A percentile compares a stretch with the other conserved stretches of the same genome.
Evolutionary conservation across 1,284 basidiomycete genomes (phyloP).

Genomic region (Meira miltonrushii): DNA sequence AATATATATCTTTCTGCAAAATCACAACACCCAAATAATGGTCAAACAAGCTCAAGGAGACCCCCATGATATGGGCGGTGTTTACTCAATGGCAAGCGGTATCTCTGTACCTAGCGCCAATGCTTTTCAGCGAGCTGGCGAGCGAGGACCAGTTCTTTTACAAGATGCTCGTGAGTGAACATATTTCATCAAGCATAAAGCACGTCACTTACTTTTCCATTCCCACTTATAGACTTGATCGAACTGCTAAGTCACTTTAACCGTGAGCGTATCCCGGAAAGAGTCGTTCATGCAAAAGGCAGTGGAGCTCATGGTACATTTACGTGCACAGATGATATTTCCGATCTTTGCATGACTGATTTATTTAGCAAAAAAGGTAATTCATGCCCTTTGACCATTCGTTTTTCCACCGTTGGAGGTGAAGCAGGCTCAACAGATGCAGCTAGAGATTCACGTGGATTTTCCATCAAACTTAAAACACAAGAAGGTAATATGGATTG

Average conservation of each 20-base stretch:
- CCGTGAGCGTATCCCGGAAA: conserved; percentile 88
- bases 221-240: conserved; percentile 8
- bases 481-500: conserved; percentile 21
- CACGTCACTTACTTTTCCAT: neutral
- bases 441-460: conserved; percentile 28
- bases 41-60: conserved; percentile 2
- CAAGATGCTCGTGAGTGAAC: conserved; percentile 57
- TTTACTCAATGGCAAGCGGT: conserved; percentile 29
- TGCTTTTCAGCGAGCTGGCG: conserved; percentile 68
- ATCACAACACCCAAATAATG: too few species aligned
- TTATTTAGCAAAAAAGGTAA: conserved; percentile 22
- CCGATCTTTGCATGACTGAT: conserved; percentile 9
- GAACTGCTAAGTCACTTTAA: conserved; percentile 68
- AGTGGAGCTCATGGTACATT: conserved; percentile 82
- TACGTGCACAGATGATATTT: conserved; percentile 56
- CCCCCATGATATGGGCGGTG: conserved; percentile 16
- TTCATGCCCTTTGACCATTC: conserved; percentile 40
- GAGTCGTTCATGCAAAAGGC: conserved; percentile 61
- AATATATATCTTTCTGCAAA: too few species aligned
- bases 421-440: conserved; percentile 61
- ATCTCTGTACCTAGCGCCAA: conserved; percentile 60
- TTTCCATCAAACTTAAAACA: conserved; percentile 35
- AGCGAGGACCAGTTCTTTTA: conserved; percentile 72
- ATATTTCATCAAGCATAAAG: too few species aligned
- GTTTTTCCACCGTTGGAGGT: conserved; percentile 59